These are phyloP conservation scores for Leccinum solheimii DNA, from an alignment of 1,284 basidiomycete genomes.

Conservation along the genomic window DNA sequence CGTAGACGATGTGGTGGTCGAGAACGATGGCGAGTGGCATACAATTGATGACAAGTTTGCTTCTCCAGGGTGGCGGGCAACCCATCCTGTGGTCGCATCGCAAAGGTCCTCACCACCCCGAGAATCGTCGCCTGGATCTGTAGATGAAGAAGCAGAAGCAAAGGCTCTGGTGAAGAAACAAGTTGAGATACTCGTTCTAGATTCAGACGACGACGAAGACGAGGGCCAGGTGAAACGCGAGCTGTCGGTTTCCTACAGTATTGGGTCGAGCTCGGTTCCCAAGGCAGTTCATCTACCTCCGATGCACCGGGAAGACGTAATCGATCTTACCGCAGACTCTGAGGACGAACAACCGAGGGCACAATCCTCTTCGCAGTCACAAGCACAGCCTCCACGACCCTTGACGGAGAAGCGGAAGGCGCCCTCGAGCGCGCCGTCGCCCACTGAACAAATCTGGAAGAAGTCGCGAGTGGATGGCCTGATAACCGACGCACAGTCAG, in stretches of 20 bases:
- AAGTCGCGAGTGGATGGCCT: conserved; percentile 55
- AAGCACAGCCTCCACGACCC: conserved; percentile 24
- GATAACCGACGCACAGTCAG: conserved; percentile 12
- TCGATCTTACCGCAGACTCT: conserved; percentile 78
- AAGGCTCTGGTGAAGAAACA: conserved; percentile 42
- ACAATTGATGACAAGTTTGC: conserved; percentile 84
- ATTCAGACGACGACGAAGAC: conserved; percentile 69
- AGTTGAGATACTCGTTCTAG: conserved; percentile 70
- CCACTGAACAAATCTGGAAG: conserved; percentile 71
- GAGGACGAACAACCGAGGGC: conserved; percentile 61
- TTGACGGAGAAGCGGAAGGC: conserved; percentile 59
- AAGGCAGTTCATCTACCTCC: conserved; percentile 20
- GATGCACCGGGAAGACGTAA: conserved; percentile 49
- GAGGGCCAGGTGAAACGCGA: conserved; percentile 74
- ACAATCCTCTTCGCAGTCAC: conserved; percentile 28
- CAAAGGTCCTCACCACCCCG: conserved; percentile 36
- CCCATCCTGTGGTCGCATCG: conserved; percentile 42
- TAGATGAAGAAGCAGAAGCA: conserved; percentile 43
- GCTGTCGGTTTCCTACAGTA: conserved; percentile 58
- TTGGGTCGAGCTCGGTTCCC: conserved; percentile 39
- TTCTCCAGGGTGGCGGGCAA: conserved; percentile 66
- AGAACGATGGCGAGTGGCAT: conserved; percentile 95
- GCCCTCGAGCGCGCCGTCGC: conserved; percentile 47
- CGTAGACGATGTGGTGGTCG: conserved; percentile 91
- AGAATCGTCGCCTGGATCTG: conserved; percentile 36